Evolutionary conservation across 2,329 filamentous ascomycete genomes (phyloP).

Genomic region (Sclerotinia subarctica): DNA sequence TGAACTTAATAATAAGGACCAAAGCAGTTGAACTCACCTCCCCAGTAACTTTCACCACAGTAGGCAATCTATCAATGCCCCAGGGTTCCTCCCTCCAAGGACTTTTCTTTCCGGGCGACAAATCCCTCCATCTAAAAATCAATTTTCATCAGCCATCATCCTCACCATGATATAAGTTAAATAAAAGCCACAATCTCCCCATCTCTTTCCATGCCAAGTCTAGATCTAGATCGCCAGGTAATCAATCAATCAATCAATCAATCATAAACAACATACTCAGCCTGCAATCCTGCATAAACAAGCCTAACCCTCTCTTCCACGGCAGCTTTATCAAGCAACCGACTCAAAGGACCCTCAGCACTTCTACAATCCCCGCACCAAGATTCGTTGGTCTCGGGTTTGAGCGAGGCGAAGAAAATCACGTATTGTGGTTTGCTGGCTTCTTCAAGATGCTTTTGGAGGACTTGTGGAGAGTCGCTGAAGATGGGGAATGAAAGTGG

Average conservation of each 20-base stretch:
- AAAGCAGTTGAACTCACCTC: neutral
- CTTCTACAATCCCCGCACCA: slow-evolving; percentile 14
- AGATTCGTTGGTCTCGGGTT: slow-evolving; percentile 2
- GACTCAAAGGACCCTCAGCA: neutral
- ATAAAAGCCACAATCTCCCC: too few relatives aligned
- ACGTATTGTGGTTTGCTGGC: slow-evolving; percentile 7
- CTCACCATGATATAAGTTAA: neutral
- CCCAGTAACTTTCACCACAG: slow-evolving; percentile 5
- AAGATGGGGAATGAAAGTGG: slow-evolving; percentile 10
- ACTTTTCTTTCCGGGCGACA: neutral
- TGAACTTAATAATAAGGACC: neutral
- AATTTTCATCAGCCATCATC: neutral
- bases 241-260: too few relatives aligned
- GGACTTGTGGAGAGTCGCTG: neutral
- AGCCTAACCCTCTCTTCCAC: slow-evolving; percentile 5
- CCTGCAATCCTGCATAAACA: slow-evolving; percentile 5
- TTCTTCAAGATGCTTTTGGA: neutral
- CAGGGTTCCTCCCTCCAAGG: slow-evolving; percentile 8
- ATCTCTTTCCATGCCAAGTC: too few relatives aligned
- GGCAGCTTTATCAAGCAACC: neutral
- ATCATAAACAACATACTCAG: neutral
- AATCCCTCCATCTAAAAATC: slow-evolving; percentile 6
- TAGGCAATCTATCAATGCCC: slow-evolving; percentile 9
- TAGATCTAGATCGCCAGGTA: too few relatives aligned
- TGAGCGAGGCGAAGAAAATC: slow-evolving; percentile 11